Conservation (phyloP, 2,329 filamentous ascomycete genomes). For the Penicillium freii region DNA sequence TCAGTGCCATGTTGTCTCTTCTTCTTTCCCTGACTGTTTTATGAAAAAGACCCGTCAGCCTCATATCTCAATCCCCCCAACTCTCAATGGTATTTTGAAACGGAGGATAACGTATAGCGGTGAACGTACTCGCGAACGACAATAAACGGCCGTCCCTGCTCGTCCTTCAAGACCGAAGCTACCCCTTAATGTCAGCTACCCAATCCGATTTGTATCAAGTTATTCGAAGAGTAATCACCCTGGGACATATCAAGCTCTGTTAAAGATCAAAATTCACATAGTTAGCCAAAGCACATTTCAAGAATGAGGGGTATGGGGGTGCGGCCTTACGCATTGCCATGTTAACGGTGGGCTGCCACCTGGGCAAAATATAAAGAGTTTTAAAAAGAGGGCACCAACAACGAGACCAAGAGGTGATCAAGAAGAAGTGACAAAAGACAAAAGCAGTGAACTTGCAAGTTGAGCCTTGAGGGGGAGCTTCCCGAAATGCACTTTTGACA, state of each 20-base stretch:
- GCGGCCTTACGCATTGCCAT: conserved; percentile 49
- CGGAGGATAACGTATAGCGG: conserved; percentile 13
- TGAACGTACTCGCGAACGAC: conserved; percentile 87
- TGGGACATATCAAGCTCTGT: conserved; percentile 51
- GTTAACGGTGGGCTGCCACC: conserved; percentile 39
- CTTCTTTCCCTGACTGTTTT: conserved; percentile 85
- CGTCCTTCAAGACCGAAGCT: conserved; percentile 88
- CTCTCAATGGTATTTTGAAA: conserved; percentile 5
- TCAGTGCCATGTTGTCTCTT: conserved; percentile 95
- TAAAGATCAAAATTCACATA: conserved; percentile 13
- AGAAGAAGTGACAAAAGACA: conserved; percentile 4
- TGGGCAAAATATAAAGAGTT: conserved; percentile 26
- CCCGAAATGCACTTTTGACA: conserved; percentile 36
- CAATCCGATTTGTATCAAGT: conserved; percentile 19
- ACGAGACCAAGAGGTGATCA: conserved; percentile 6
- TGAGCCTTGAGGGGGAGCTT: conserved; percentile 30
- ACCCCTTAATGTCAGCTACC: conserved; percentile 24
- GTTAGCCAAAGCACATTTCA: conserved; percentile 29
- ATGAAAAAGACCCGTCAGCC: conserved; percentile 27
- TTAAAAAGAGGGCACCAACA: conserved; percentile 8
- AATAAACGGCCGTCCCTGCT: conserved; percentile 95
- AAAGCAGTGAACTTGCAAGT: conserved; percentile 10
- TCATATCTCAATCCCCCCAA: conserved; percentile 1
- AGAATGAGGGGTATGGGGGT: conserved; percentile 38
- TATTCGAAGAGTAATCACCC: conserved; percentile 32